These are phyloP conservation scores for Fusarium dimerum DNA, from an alignment of 2,329 filamentous ascomycete genomes.

Conservation along the genomic window DNA sequence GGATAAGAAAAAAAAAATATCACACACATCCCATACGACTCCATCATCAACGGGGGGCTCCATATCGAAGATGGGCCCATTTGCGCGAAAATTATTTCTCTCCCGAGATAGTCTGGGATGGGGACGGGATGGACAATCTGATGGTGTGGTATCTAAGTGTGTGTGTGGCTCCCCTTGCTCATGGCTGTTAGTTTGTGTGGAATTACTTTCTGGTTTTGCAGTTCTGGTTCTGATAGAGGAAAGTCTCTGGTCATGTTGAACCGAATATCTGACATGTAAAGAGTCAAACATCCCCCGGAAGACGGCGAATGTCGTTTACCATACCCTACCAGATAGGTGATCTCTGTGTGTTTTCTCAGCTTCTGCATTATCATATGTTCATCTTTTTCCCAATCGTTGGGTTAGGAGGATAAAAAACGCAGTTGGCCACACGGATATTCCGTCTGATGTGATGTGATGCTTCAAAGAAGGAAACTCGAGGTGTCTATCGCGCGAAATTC, in stretches of 20 bases:
- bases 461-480: not conserved
- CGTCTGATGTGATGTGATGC: not conserved
- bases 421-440: not conserved
- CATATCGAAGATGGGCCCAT: slow-evolving; percentile 25
- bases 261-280: not conserved
- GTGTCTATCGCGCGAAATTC: not conserved
- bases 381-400: not conserved
- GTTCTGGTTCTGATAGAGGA: not conserved
- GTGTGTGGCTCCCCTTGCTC: not conserved
- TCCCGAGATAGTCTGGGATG: slow-evolving; percentile 7
- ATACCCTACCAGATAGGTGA: not conserved
- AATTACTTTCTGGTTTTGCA: not conserved
- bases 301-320: not conserved
- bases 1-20: not conserved
- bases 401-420: not conserved
- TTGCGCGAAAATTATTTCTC: slow-evolving; percentile 20
- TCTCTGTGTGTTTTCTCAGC: not conserved
- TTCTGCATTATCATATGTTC: not conserved
- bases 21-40: not conserved
- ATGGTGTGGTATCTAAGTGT: too few relatives aligned
- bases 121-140: not conserved
- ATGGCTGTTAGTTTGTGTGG: not conserved
- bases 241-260: not conserved
- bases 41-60: slow-evolving; percentile 13
- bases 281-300: not conserved